phyloP scores from a whole-genome alignment of 2,329 filamentous ascomycete species.

The Trichoderma atrobrunneum region DNA sequence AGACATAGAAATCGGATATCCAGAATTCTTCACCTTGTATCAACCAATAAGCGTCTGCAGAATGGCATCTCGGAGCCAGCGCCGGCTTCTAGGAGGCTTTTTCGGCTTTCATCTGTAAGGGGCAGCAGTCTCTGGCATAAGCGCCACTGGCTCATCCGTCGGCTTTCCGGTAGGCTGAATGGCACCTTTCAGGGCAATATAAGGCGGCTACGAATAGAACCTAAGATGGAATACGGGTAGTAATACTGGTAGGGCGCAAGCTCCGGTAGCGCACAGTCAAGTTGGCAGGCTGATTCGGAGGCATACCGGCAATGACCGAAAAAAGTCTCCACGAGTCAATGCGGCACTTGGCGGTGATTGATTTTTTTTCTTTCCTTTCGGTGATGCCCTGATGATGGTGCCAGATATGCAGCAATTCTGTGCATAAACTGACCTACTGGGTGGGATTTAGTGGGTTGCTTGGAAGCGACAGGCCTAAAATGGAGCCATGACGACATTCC shows the following conservation, averaged over 20 bases:
- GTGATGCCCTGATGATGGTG: not conserved
- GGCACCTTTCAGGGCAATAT: not conserved
- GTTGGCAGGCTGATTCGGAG: not conserved
- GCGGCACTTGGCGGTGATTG: not conserved
- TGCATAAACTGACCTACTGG: not conserved
- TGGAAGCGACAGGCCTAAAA: not conserved
- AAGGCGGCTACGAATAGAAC: not conserved
- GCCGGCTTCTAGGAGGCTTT: not conserved
- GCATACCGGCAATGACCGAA: not conserved
- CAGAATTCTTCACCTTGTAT: not conserved
- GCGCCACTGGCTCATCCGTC: not conserved
- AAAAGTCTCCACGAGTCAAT: not conserved
- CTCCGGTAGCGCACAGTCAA: not conserved
- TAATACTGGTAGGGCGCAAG: not conserved
- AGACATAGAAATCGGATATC: not conserved
- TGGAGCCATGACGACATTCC: conserved; percentile 15
- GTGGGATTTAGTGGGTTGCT: conserved; percentile 5
- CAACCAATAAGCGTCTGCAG: not conserved
- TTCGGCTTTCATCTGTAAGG: conserved; percentile 1
- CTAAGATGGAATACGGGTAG: not conserved
- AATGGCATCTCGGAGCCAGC: not conserved
- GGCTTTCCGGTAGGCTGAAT: conserved; percentile 3
- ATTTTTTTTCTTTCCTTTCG: not conserved
- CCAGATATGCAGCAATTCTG: not conserved
- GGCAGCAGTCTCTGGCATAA: not conserved